phyloP scores from a whole-genome alignment of 1,284 basidiomycete genomes.

The Leccinum subspadiceum region DNA sequence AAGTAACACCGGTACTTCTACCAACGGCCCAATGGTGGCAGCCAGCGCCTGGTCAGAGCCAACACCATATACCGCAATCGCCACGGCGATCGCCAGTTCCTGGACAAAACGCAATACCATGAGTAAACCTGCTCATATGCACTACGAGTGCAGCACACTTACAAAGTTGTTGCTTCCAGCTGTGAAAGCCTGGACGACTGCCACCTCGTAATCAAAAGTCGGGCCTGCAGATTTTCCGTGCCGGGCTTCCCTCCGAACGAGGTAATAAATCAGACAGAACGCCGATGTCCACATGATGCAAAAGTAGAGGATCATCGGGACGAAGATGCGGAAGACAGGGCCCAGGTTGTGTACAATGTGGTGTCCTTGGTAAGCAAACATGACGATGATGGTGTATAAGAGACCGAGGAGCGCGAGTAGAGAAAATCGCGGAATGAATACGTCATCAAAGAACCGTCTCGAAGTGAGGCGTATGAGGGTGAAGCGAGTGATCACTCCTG shows the following conservation, averaged over 20 bases:
- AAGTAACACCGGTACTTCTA: slow-evolving; percentile 79
- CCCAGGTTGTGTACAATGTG: slow-evolving; percentile 54
- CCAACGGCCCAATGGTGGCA: slow-evolving; percentile 75
- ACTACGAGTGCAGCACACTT: slow-evolving; percentile 14
- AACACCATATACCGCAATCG: slow-evolving; percentile 76
- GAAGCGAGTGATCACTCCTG: slow-evolving; percentile 70
- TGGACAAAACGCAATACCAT: slow-evolving; percentile 10
- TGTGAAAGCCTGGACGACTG: slow-evolving; percentile 67
- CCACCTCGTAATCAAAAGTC: slow-evolving; percentile 62
- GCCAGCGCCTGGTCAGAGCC: slow-evolving; percentile 74
- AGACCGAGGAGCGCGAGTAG: slow-evolving; percentile 74
- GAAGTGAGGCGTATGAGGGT: slow-evolving; percentile 49
- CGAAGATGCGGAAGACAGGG: slow-evolving; percentile 74
- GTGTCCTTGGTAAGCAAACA: slow-evolving; percentile 70
- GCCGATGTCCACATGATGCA: slow-evolving; percentile 71
- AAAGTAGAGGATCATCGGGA: slow-evolving; percentile 81
- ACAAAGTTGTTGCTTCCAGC: slow-evolving; percentile 58
- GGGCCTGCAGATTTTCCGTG: slow-evolving; percentile 15
- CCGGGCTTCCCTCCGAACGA: slow-evolving; percentile 34
- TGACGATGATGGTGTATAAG: slow-evolving; percentile 74
- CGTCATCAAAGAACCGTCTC: slow-evolving; percentile 47
- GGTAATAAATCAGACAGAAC: slow-evolving; percentile 56
- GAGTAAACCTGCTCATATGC: not conserved
- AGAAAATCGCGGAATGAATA: slow-evolving; percentile 69
- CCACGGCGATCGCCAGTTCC: slow-evolving; percentile 84